Evolutionary conservation across 192 early-diverging fungal genomes (phyloP), one percentile per base, ranked within the genome.

Genomic region (Dimargaris verticillata): DNA sequence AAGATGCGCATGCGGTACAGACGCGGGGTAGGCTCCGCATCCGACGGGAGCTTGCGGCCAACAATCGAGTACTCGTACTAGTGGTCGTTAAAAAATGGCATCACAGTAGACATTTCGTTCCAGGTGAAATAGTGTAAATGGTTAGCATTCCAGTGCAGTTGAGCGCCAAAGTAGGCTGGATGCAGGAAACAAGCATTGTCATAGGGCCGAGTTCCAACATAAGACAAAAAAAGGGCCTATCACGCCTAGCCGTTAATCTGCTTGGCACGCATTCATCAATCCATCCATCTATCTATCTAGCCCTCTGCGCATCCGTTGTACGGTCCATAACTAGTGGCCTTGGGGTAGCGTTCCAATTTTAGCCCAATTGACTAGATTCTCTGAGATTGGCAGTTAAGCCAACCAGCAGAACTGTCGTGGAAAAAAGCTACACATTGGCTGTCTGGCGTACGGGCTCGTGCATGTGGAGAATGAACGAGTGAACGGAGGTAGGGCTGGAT

Each of bases 1-100:
- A 99, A 97, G 75, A 97, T 85, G 68, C 93, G 83, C 95, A 96
- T 95, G 76, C 95, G 87, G 88, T 81, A 97, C 63, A 99, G 88
- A 83, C 88, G 89, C 57, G 95, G 95, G 60, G 78, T 80, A 47
- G 86, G 77, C 66, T 95, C 93, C 76, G 85, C 87, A 75, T 88
- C 88, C 62, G 88, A 85, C 53, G 93, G 94, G 60, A 86, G 82
- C 72, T 89, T 89, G 70, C 93, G 90, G 72, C 95, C 95, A 80
- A 96, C 80, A 74, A 99, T 90, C 76, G 88, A 78, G 76, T 80
- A 82, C 74, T 81, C 78, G 73, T 38, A 38, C 33, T 38, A 38
- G 33, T 38, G 33, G 33, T 7, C 33, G 33, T 38, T 43, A 38
- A 48, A 69, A 60, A 61, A 63, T 28, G 24, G 28, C 5, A 17